Base-by-base conservation (phyloP, 1,284 basidiomycete species). In the Cutaneotrichosporon sp. region DNA sequence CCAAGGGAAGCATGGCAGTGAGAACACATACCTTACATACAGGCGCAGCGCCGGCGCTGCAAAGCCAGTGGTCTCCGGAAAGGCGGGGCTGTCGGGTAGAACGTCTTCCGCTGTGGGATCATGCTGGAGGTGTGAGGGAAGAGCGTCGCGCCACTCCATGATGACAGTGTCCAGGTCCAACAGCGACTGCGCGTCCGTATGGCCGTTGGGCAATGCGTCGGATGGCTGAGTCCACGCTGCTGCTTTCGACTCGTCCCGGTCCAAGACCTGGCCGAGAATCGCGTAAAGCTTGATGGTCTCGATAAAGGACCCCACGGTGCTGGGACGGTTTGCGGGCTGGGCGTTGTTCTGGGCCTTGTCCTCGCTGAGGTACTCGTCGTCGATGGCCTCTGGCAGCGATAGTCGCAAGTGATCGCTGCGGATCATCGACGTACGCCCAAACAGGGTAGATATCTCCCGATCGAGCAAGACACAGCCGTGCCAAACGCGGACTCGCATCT, bases 221-320 rank as follows among this genome's bases (percentile, higher is more conserved):
- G 47, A 24, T 11, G 14, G 25, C 27, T 11, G 24, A 10, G 49
- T 31, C 7, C 31, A 18, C 9, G 27, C 29, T 8, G 31, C 10
- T 3, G 16, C 27, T n/a, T 4, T 51, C 16, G 49, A 31, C 27
- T 29, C 49, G 3, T 51, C 49, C 49, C 25, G 31, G 49, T 51
- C 49, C n/a, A 29, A 31, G 31, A 51, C 16, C 27, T 33, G 27
- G 14, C 13, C 49, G 27, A 51, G 49, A 33, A 51, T 51, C 5
- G 29, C 49, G 27, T 51, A 51, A 20, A 51, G 49, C 49, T 51
- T 51, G 49, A 51, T 51, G 27, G 49, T 51, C 27, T 51, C 10
- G 49, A 51, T 51, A 10, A 3, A 51, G 1, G 14, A 31, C 31
- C 31, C 49, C 6, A 51, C 10, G 3, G 16, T 31, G 27, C 49